Conservation (phyloP, 1,284 basidiomycete genomes). For the Kwoniella shivajii region DNA sequence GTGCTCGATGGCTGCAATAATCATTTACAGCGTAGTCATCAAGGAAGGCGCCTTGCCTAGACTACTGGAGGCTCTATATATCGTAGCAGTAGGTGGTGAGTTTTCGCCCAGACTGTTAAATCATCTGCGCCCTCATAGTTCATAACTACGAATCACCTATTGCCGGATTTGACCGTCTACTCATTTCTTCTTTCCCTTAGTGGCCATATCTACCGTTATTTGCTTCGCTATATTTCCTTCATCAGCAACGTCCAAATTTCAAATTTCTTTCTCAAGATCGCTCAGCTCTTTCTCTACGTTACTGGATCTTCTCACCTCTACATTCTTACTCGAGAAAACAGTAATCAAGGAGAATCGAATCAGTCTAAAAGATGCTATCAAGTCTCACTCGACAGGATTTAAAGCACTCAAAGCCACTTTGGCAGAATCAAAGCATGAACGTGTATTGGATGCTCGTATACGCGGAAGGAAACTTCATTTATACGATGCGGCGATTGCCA, state of each 20-base stretch:
- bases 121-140: too few relatives aligned
- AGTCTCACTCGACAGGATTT: conserved; percentile 82
- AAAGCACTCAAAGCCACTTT: conserved; percentile 81
- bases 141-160: too few relatives aligned
- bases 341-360: conserved; percentile 32
- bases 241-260: conserved; percentile 80
- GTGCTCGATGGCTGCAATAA: conserved; percentile 86
- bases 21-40: conserved; percentile 81
- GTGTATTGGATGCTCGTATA: conserved; percentile 60
- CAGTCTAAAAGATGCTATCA: conserved; percentile 68
- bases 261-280: conserved; percentile 76
- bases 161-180: not conserved
- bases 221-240: conserved; percentile 81
- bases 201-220: conserved; percentile 74
- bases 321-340: conserved; percentile 72
- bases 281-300: conserved; percentile 85
- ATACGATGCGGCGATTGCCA: conserved; percentile 81
- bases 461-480: conserved; percentile 59
- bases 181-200: conserved; percentile 28
- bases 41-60: conserved; percentile 84
- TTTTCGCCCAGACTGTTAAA: too few relatives aligned
- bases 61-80: conserved; percentile 71
- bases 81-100: conserved; percentile 69
- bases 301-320: conserved; percentile 73
- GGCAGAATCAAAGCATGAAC: conserved; percentile 80